A percentile compares a stretch with the other conserved stretches of the same genome.
Conservation (phyloP, 2,329 filamentous ascomycete species). For the Sclerotinia trifoliorum region DNA sequence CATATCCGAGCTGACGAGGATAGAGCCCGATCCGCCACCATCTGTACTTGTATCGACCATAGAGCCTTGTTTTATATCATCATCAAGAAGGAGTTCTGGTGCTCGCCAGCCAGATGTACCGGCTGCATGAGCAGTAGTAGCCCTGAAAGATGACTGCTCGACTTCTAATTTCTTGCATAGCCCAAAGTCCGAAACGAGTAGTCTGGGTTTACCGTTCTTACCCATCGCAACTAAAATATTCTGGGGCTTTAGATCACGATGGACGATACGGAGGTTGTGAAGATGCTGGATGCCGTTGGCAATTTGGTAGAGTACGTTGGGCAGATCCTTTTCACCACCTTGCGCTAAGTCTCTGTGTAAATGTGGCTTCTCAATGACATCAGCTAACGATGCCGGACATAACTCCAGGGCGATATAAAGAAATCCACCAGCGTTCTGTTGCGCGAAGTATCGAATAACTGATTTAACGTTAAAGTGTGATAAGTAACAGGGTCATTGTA, state of each 20-base stretch:
- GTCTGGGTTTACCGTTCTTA: constrained; percentile 68
- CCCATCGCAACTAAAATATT: constrained; percentile 86
- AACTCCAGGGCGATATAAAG: constrained; percentile 95
- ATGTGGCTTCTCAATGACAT: constrained; percentile 77
- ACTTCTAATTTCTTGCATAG: constrained; percentile 96
- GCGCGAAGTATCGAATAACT: constrained; percentile 95
- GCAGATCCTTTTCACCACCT: constrained; percentile 72
- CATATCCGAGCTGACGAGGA: constrained; percentile 57
- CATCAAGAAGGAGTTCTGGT: constrained; percentile 83
- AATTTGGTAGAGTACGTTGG: constrained; percentile 81
- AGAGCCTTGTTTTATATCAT: constrained; percentile 58
- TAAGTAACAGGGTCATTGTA: background rate
- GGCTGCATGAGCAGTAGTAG: constrained; percentile 88
- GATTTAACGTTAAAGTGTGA: constrained; percentile 34
- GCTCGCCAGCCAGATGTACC: constrained; percentile 97
- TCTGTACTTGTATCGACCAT: constrained; percentile 54
- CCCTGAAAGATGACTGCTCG: constrained; percentile 89
- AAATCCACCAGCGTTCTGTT: constrained; percentile 84
- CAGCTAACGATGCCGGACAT: constrained; percentile 89
- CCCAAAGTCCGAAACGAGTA: constrained; percentile 96
- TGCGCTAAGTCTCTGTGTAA: constrained; percentile 67
- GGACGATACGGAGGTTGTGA: constrained; percentile 89
- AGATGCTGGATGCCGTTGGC: constrained; percentile 85
- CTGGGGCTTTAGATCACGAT: constrained; percentile 95
- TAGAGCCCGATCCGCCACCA: constrained; percentile 61